These are phyloP conservation scores for Erodium chrysanthum DNA, from an alignment of 441 rosid genomes.

Conservation along the genomic window DNA sequence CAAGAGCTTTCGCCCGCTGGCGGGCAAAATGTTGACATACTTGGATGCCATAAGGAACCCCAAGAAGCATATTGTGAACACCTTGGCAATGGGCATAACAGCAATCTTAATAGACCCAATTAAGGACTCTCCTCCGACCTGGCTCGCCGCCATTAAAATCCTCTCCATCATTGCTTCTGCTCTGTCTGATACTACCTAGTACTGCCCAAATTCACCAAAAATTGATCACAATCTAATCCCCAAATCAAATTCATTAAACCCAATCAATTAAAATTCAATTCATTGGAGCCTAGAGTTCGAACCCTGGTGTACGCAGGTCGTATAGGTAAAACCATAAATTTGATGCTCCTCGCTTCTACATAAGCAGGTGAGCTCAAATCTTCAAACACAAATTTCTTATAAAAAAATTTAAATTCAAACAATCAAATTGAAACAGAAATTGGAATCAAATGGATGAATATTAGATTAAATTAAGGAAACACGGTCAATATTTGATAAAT, in stretches of 20 bases:
- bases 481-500: not conserved
- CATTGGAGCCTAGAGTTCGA: too few relatives aligned
- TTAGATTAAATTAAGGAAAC: not conserved
- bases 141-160: conserved; percentile 29
- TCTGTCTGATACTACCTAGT: not conserved
- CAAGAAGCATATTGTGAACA: conserved; percentile 80
- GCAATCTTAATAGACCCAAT: conserved; percentile 65
- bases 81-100: conserved; percentile 82
- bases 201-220: not conserved
- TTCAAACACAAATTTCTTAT: too few relatives aligned
- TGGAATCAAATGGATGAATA: not conserved
- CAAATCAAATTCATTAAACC: not conserved
- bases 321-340: too few relatives aligned
- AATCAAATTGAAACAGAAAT: not conserved
- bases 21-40: conserved; percentile 77
- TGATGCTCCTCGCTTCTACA: too few relatives aligned
- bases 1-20: conserved; percentile 73
- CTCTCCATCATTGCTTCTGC: conserved; percentile 27
- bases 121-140: conserved; percentile 42
- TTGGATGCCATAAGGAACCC: conserved; percentile 98
- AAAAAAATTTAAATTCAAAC: not conserved
- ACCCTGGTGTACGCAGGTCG: too few relatives aligned
- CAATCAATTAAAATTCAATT: not conserved
- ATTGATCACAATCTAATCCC: not conserved
- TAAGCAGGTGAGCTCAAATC: too few relatives aligned